Conservation (phyloP, 2,329 filamentous ascomycete genomes). For the Thermoascus crustaceus region DNA sequence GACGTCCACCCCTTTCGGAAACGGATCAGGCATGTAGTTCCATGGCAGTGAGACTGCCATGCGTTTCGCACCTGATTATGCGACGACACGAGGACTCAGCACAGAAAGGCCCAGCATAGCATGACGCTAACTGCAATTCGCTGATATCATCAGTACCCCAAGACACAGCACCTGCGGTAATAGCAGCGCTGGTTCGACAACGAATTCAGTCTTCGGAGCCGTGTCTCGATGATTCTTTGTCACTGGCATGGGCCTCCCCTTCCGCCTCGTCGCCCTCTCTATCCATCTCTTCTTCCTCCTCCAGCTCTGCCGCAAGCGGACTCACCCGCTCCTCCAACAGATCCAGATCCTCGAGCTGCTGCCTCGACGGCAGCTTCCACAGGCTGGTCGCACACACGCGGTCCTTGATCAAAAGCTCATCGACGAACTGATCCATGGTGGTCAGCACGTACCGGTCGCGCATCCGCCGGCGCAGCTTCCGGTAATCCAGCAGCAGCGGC, state of each 20-base stretch:
- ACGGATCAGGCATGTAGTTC: too few relatives aligned
- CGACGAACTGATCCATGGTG: slow-evolving; percentile 84
- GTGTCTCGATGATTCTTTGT: slow-evolving; percentile 8
- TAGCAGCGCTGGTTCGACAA: neutral
- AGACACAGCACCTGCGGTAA: too few relatives aligned
- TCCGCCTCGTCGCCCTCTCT: slow-evolving; percentile 15
- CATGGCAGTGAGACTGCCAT: too few relatives aligned
- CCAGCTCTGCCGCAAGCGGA: slow-evolving; percentile 61
- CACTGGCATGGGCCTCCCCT: slow-evolving; percentile 10
- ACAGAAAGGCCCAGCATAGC: too few relatives aligned
- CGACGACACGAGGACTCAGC: too few relatives aligned
- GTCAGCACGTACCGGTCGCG: slow-evolving; percentile 69
- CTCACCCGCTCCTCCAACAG: slow-evolving; percentile 78
- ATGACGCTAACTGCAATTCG: too few relatives aligned
- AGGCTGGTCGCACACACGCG: slow-evolving; percentile 84
- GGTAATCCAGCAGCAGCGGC: slow-evolving; percentile 68
- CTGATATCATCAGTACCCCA: too few relatives aligned
- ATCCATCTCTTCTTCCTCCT: slow-evolving; percentile 34
- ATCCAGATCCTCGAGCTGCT: slow-evolving; percentile 80
- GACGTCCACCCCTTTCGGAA: too few relatives aligned
- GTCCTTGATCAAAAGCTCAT: slow-evolving; percentile 82
- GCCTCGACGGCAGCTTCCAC: slow-evolving; percentile 80
- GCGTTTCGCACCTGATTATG: too few relatives aligned
- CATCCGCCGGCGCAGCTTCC: slow-evolving; percentile 73
- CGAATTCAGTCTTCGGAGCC: slow-evolving; percentile 22